These are phyloP conservation scores for Xylaria sp. DNA, from an alignment of 2,329 filamentous ascomycete species.

Conservation along the genomic window DNA sequence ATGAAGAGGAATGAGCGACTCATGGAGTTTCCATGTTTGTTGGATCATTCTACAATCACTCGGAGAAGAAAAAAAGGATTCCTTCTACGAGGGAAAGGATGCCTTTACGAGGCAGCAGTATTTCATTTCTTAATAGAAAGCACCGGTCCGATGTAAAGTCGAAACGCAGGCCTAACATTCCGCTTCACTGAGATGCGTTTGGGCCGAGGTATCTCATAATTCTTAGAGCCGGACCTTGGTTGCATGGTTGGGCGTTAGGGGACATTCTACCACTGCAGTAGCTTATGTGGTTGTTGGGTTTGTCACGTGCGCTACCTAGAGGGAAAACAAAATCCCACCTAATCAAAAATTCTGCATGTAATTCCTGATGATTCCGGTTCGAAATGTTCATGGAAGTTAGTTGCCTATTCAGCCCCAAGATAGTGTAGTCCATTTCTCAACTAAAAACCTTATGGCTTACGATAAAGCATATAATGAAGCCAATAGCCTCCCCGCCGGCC, in stretches of 20 bases:
- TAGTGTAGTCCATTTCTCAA: neutral
- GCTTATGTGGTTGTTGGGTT: constrained; percentile 27
- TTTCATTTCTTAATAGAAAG: constrained; percentile 36
- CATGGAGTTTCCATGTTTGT: constrained; percentile 17
- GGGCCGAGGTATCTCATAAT: constrained; percentile 27
- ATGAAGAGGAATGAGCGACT: constrained; percentile 49
- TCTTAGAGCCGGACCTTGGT: constrained; percentile 34
- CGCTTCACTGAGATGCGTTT: constrained; percentile 28
- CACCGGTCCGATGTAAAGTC: constrained; percentile 30
- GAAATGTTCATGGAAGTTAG: neutral
- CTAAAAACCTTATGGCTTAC: neutral
- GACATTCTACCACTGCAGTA: constrained; percentile 25
- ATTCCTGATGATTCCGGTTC: constrained; percentile 5
- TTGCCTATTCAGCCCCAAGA: neutral
- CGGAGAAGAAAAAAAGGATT: constrained; percentile 13
- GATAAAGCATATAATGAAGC: neutral
- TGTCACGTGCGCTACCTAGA: constrained; percentile 35
- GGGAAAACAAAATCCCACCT: constrained; percentile 31
- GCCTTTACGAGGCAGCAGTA: constrained; percentile 17
- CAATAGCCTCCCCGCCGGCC: neutral
- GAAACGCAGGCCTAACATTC: constrained; percentile 24
- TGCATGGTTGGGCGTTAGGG: constrained; percentile 39
- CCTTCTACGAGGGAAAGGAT: constrained; percentile 6
- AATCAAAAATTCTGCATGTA: constrained; percentile 31
- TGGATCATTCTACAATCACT: constrained; percentile 12